phyloP scores from a whole-genome alignment of 352 stramenopile genomes.

The Phytophthora hybrid region DNA sequence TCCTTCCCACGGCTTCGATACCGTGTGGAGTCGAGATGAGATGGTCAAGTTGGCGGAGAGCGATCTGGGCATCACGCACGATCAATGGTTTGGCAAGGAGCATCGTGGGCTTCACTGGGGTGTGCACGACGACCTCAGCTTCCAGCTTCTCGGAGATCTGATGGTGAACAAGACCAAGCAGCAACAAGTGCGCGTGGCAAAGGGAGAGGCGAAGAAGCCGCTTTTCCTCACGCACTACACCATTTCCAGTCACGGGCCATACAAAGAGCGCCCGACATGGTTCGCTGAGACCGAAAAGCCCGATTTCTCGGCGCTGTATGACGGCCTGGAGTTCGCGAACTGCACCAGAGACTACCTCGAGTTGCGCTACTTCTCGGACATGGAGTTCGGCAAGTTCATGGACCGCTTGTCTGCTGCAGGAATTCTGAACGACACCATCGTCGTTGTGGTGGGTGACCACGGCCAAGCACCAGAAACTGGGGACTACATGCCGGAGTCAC shows the following conservation, averaged over 20 bases:
- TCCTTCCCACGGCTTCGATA: slow-evolving; percentile 55
- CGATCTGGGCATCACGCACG: slow-evolving; percentile 39
- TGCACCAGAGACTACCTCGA: slow-evolving; percentile 46
- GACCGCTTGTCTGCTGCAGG: slow-evolving; percentile 50
- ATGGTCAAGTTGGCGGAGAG: slow-evolving; percentile 43
- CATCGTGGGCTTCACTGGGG: slow-evolving; percentile 39
- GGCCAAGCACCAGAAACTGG: not conserved
- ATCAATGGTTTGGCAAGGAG: slow-evolving; percentile 38
- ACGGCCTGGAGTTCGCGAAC: slow-evolving; percentile 29
- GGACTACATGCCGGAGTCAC: not conserved
- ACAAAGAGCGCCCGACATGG: slow-evolving; percentile 46
- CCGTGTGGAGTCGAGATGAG: slow-evolving; percentile 41
- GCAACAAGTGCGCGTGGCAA: slow-evolving; percentile 26
- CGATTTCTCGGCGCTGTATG: slow-evolving; percentile 49
- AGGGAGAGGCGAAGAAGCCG: slow-evolving; percentile 37
- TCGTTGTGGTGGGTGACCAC: not conserved
- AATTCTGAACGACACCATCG: slow-evolving; percentile 51
- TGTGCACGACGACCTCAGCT: slow-evolving; percentile 59
- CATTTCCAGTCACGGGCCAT: slow-evolving; percentile 60
- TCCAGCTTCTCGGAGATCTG: slow-evolving; percentile 52
- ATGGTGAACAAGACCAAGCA: slow-evolving; percentile 50
- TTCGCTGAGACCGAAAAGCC: slow-evolving; percentile 38
- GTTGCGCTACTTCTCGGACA: slow-evolving; percentile 60
- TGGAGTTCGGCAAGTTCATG: slow-evolving; percentile 57
- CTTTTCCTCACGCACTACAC: slow-evolving; percentile 67